Evolutionary conservation across 2,329 filamentous ascomycete species (phyloP).

Genomic region (Hypocrella siamensis): DNA sequence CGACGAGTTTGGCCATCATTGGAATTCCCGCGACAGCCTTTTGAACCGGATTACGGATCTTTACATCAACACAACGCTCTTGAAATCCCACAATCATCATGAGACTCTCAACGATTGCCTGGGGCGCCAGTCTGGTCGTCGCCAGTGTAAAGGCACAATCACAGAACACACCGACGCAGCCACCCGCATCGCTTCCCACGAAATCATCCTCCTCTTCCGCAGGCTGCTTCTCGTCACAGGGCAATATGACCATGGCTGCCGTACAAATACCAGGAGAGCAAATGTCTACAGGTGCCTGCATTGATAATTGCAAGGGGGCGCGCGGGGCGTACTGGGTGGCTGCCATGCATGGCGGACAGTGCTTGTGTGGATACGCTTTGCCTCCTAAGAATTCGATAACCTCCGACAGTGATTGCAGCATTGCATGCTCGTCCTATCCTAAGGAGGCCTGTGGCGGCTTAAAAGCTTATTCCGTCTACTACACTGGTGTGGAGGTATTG

Average conservation of each 20-base stretch:
- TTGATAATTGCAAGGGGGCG: slow-evolving; percentile 20
- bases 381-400: slow-evolving; percentile 41
- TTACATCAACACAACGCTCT: slow-evolving; percentile 14
- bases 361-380: slow-evolving; percentile 58
- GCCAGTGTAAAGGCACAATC: slow-evolving; percentile 9
- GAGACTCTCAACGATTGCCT: slow-evolving; percentile 15
- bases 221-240: slow-evolving; percentile 33
- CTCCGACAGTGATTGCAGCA: slow-evolving; percentile 44
- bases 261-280: slow-evolving; percentile 4
- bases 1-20: too few species aligned
- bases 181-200: slow-evolving; percentile 19
- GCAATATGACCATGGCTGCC: slow-evolving; percentile 18
- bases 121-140: slow-evolving; percentile 13
- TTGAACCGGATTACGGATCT: neutral
- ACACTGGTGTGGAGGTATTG: slow-evolving; percentile 29
- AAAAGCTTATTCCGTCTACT: slow-evolving; percentile 28
- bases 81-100: slow-evolving; percentile 9
- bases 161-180: slow-evolving; percentile 12
- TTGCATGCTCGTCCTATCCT: slow-evolving; percentile 47
- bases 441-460: slow-evolving; percentile 41
- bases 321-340: slow-evolving; percentile 43
- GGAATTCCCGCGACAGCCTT: slow-evolving; percentile 1
- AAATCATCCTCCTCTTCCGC: slow-evolving; percentile 25
- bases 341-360: slow-evolving; percentile 45
- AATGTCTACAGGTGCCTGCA: slow-evolving; percentile 26